Percentiles rank a stretch among this genome's conserved stretches.
Evolutionary conservation across 2,329 filamentous ascomycete genomes (phyloP).

Genomic region (Pseudogymnoascus sp.): DNA sequence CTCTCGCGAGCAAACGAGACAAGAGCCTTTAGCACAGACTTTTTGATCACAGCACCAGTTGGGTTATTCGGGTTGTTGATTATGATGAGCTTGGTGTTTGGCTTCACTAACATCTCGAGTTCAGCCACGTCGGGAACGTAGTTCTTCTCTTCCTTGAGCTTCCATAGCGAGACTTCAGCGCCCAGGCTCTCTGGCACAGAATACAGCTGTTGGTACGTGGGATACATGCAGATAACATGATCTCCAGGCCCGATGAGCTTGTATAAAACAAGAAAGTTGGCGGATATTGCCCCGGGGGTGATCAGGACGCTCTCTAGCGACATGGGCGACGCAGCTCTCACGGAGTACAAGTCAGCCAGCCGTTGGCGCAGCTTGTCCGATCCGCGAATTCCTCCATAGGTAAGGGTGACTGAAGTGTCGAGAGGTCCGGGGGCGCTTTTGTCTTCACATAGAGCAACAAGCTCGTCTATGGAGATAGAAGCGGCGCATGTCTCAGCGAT

Average conservation of each 20-base stretch:
- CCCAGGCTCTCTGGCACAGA: constrained; percentile 65
- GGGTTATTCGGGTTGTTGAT: constrained; percentile 78
- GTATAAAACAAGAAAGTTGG: constrained; percentile 77
- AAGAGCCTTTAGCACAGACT: constrained; percentile 50
- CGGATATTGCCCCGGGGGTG: constrained; percentile 71
- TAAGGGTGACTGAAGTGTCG: constrained; percentile 51
- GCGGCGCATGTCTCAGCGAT: constrained; percentile 73
- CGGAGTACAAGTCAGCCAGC: constrained; percentile 57
- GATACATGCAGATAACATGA: constrained; percentile 79
- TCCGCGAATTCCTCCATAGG: constrained; percentile 66
- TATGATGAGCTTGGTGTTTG: constrained; percentile 64
- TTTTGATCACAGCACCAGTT: constrained; percentile 62
- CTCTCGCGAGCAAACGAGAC: constrained; percentile 54
- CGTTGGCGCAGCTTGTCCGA: constrained; percentile 54
- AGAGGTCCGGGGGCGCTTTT: constrained; percentile 36
- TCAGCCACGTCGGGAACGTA: constrained; percentile 62
- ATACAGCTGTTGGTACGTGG: constrained; percentile 81
- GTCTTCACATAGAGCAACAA: constrained; percentile 51
- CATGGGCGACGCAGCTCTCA: constrained; percentile 39
- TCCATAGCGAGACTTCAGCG: constrained; percentile 71
- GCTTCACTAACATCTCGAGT: constrained; percentile 54
- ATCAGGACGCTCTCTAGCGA: constrained; percentile 61
- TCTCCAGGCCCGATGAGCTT: constrained; percentile 63
- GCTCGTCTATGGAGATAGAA: constrained; percentile 63
- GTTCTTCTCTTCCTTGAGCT: constrained; percentile 52